Evolutionary conservation across 2,329 filamentous ascomycete species (phyloP).

Genomic region (Bipolaris bicolor): DNA sequence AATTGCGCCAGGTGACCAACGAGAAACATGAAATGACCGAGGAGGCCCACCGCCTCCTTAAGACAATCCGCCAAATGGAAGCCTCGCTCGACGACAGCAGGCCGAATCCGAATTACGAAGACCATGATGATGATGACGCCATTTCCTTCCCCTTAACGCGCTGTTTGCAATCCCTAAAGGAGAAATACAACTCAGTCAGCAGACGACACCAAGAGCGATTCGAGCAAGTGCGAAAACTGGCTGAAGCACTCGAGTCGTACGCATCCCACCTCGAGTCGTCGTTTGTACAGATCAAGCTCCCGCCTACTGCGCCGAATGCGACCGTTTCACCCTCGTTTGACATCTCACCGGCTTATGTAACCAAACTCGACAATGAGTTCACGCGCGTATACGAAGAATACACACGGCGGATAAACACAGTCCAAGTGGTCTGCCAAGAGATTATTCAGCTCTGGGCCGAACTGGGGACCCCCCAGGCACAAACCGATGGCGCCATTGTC

Average conservation of each 20-base stretch:
- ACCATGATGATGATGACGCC: conserved; percentile 68
- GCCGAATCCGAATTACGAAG: conserved; percentile 67
- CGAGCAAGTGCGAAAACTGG: conserved; percentile 95
- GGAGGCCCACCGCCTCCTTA: conserved; percentile 84
- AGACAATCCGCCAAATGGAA: conserved; percentile 91
- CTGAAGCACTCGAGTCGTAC: conserved; percentile 91
- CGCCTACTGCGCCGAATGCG: conserved; percentile 78
- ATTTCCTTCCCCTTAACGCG: conserved; percentile 82
- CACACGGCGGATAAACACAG: conserved; percentile 76
- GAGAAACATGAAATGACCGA: conserved; percentile 93
- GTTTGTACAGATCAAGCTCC: conserved; percentile 84
- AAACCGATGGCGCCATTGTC: conserved; percentile 86
- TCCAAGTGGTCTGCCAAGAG: conserved; percentile 77
- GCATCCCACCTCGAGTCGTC: conserved; percentile 91
- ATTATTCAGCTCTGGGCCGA: conserved; percentile 97
- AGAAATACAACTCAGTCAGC: conserved; percentile 81
- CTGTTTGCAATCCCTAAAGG: conserved; percentile 80
- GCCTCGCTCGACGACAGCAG: conserved; percentile 80
- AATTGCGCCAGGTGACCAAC: conserved; percentile 80
- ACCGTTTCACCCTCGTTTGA: conserved; percentile 84
- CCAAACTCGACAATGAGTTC: conserved; percentile 87
- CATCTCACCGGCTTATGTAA: conserved; percentile 87
- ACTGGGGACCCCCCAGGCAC: conserved; percentile 89
- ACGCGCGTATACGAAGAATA: conserved; percentile 97
- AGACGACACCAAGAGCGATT: conserved; percentile 89